Conservation (phyloP, 2,329 filamentous ascomycete genomes). For the Fulvia fulva region DNA sequence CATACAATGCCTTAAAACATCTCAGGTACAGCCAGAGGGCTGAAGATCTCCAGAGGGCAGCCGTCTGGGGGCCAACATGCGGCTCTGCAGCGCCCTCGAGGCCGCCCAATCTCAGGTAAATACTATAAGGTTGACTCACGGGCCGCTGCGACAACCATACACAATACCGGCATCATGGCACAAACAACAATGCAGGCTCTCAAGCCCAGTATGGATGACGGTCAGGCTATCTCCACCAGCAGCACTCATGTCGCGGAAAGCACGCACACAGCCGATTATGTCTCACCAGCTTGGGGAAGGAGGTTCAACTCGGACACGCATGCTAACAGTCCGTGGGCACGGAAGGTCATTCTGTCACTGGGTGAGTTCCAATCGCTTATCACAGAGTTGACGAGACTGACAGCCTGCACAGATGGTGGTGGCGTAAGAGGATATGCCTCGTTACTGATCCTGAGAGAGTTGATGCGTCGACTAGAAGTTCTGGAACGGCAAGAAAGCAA, state of each 20-base stretch:
- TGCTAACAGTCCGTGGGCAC: neutral
- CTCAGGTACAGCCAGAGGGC: neutral
- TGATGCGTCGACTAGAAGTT: constrained; percentile 17
- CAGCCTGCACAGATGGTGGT: constrained; percentile 15
- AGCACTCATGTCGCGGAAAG: neutral
- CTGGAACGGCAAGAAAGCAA: neutral
- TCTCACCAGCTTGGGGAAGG: neutral
- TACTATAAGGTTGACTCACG: neutral
- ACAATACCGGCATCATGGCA: neutral
- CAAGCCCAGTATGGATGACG: neutral
- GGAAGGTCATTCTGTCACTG: neutral
- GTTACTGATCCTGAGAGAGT: constrained; percentile 12
- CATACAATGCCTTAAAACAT: neutral
- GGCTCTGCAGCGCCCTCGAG: neutral
- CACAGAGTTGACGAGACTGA: neutral
- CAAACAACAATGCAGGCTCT: neutral
- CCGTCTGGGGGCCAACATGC: neutral
- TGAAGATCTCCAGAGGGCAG: neutral
- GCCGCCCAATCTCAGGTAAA: neutral
- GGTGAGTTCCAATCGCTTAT: neutral
- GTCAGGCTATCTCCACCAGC: neutral
- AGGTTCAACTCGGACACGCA: neutral
- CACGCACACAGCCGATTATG: neutral
- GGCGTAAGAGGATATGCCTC: constrained; percentile 21
- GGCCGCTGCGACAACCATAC: neutral